A percentile compares a stretch with the other conserved stretches of the same genome.
These are phyloP conservation scores for Naegleria lovaniensis DNA, from an alignment of 208 protist genomes.

Conservation along the genomic window DNA sequence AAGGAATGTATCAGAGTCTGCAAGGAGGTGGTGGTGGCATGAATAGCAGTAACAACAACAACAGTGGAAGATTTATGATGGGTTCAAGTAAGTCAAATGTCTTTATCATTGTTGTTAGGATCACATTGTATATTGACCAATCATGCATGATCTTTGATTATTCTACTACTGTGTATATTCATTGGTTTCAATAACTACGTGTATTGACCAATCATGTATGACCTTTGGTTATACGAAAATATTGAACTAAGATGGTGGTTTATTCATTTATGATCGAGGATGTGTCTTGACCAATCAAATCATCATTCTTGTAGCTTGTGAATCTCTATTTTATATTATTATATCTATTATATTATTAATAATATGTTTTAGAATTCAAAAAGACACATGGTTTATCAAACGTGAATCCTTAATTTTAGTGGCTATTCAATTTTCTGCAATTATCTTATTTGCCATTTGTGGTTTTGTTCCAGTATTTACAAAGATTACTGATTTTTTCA, in stretches of 20 bases:
- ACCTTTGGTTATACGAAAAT: too few species aligned
- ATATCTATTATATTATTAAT: not conserved
- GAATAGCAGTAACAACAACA: too few species aligned
- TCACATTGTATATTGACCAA: too few species aligned
- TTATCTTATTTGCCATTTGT: not conserved
- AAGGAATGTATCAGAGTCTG: not conserved
- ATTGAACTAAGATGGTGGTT: not conserved
- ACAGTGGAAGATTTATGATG: not conserved
- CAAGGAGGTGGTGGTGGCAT: too few species aligned
- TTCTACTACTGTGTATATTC: too few species aligned
- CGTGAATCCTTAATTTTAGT: not conserved
- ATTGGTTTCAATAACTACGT: too few species aligned
- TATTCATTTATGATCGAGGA: not conserved
- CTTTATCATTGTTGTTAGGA: too few species aligned
- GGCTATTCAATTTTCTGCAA: not conserved
- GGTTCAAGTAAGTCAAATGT: too few species aligned
- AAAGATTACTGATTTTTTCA: not conserved
- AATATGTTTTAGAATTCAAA: not conserved
- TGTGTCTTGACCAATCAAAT: not conserved
- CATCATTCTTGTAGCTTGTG: not conserved
- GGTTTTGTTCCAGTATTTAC: not conserved
- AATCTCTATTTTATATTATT: not conserved
- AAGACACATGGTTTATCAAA: not conserved
- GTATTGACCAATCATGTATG: too few species aligned
- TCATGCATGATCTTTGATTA: too few species aligned